Evolutionary conservation across 257 asterid species (phyloP), one percentile per base, ranked within the genome.

Genomic region (Nicotiana benthamiana): DNA sequence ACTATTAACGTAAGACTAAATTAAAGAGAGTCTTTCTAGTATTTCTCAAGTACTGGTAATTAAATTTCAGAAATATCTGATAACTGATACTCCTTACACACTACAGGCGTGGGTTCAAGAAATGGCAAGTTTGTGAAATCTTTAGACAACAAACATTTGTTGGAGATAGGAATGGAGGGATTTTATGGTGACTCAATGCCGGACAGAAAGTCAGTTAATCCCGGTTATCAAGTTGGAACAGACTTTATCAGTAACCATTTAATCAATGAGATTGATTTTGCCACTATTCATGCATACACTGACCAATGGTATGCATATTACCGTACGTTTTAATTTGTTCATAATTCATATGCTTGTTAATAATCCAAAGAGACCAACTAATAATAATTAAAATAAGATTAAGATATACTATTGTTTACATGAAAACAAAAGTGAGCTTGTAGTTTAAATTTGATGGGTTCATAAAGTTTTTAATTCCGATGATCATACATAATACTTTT

Each of bases 211-310:
- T 79, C 87, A 82, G 51, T 59, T 75, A 92, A 92, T 75, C 93
- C 97, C 10, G 89, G 91, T 22, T 80, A 80, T 26, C 82, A 79
- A 83, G 85, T 88, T 22, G 97, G 96, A 9, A 90, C 94, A 7
- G 96, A 91, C 64, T 92, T 91, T 86, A 87, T 91, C 61, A 75
- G 85, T 66, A 91, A 79, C 80, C 84, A 92, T 26, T 85, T 52
- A 2, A 54, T 92, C 68, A 78, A 75, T 2, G 84, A 84, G 34
- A 57, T 92, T 3, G 96, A 92, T 79, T 92, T 90, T 53, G 77
- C 97, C 70, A 90, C 94, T 5, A 91, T 91, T 28, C 97, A 91
- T 80, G 80, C 91, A 9, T 91, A 91, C 75, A 91, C 96, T 20
- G 95, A 91, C 77, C 87, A 83, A 59, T 86, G 89, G 89, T 86